Evolutionary conservation across 2,329 filamentous ascomycete genomes (phyloP).

Genomic region (Emmonsiellopsis sp.): DNA sequence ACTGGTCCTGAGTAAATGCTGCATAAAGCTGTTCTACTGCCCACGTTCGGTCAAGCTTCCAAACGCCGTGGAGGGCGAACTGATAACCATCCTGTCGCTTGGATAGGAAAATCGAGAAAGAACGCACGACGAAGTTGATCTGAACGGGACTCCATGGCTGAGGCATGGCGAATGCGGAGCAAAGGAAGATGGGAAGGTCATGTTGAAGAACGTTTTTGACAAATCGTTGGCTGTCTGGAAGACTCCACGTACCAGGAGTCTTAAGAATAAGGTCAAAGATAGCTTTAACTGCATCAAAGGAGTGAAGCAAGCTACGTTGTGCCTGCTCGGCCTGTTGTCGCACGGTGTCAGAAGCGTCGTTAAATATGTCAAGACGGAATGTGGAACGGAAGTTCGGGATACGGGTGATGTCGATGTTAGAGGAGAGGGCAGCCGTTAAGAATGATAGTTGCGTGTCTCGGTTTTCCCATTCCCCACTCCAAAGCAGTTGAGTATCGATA

Average conservation of each 20-base stretch:
- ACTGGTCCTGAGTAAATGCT: conserved; percentile 60
- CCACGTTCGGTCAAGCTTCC: conserved; percentile 84
- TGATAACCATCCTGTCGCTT: conserved; percentile 70
- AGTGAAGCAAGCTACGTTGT: conserved; percentile 78
- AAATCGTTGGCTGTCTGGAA: conserved; percentile 47
- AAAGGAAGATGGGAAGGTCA: conserved; percentile 41
- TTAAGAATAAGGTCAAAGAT: conserved; percentile 55
- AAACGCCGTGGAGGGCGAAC: conserved; percentile 84
- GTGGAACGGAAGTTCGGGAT: conserved; percentile 74
- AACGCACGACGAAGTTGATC: conserved; percentile 39
- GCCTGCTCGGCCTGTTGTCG: conserved; percentile 56
- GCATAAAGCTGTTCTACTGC: conserved; percentile 72
- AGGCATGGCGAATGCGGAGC: conserved; percentile 39
- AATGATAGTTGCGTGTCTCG: conserved; percentile 89
- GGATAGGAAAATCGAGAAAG: conserved; percentile 72
- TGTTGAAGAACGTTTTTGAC: conserved; percentile 53
- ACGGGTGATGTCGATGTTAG: conserved; percentile 70
- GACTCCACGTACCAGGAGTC: conserved; percentile 48
- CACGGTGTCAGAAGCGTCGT: conserved; percentile 50
- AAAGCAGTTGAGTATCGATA: conserved; percentile 79
- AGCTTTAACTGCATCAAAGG: conserved; percentile 68
- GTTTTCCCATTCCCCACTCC: conserved; percentile 83
- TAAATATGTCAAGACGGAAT: conserved; percentile 59
- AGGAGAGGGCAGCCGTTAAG: conserved; percentile 73
- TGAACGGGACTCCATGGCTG: conserved; percentile 42